Base-by-base conservation (phyloP, 192 early-diverging fungal genomes). In the Coemansia sp. region DNA sequence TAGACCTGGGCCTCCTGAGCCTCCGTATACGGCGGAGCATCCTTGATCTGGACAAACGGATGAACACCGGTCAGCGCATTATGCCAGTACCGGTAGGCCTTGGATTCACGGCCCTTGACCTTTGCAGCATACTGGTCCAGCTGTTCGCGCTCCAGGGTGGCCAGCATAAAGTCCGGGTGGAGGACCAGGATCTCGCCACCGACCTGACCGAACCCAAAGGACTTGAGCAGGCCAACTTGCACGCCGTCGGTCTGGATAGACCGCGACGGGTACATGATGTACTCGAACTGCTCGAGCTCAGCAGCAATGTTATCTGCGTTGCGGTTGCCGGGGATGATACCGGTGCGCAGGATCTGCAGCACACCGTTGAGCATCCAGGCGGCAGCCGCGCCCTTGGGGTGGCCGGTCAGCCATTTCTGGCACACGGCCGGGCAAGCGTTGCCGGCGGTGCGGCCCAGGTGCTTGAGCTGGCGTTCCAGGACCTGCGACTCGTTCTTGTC, bases 311-410 rank as follows among this genome's bases (percentile, higher is more conserved):
- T 69, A 31, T 69, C 67, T 7, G 67, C 67, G 40, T 69, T 69
- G 65, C 93, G 91, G 83, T 96, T 96, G 58, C 94, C 94, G 27
- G 94, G 94, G 44, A 94, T 83, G 55, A 93, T 82, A 68, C 94
- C 92, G 30, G 89, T 91, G 56, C 91, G 86, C 42, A 96, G 82
- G 38, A 85, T 71, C 72, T 96, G 92, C 41, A 96, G 76, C 55
- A 91, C 84, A 59, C 93, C 92, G 83, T 94, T 96, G 71, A 91
- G 83, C 93, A 96, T 96, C 92, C 93, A 96, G n/a, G 91, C 91
- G 53, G 94, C 94, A 33, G 94, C 93, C 27, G 94, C 89, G 59
- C 91, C 94, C 88, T 96, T 96, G 62, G 94, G 92, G 20, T 72
- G 68, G 14, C 67, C 67, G 1, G 67, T 69, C 47, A 69, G 61